Conservation (phyloP, 192 early-diverging fungal genomes). For the Dissophora ornata region DNA sequence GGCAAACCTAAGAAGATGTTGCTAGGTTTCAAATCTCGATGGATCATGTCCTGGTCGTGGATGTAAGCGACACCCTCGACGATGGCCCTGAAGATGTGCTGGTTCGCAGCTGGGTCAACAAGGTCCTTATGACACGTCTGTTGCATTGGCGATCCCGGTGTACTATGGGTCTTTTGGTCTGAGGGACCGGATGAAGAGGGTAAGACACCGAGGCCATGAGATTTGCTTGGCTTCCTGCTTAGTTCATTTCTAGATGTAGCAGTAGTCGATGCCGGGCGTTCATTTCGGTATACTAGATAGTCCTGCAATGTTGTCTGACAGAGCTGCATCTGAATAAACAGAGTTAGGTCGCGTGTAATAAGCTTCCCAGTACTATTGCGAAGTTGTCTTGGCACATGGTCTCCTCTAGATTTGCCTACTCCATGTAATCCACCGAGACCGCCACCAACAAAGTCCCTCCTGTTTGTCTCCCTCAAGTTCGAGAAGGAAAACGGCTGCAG, state of each 20-base stretch:
- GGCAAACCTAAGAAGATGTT: constrained; percentile 73
- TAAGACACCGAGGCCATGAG: constrained; percentile 14
- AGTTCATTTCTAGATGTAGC: constrained; percentile 30
- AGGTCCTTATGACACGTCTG: constrained; percentile 46
- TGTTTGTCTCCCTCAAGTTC: neutral
- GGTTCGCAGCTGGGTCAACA: constrained; percentile 66
- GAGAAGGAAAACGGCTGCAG: constrained; percentile 30
- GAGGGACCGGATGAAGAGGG: neutral
- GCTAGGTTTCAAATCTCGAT: constrained; percentile 80
- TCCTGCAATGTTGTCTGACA: constrained; percentile 81
- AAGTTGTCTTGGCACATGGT: neutral
- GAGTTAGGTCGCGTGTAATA: constrained; percentile 55
- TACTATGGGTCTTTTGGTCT: constrained; percentile 21
- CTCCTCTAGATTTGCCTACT: neutral
- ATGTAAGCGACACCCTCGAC: constrained; percentile 83
- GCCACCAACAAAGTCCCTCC: constrained; percentile 19
- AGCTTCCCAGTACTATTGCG: constrained; percentile 20
- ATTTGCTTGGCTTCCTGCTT: constrained; percentile 4
- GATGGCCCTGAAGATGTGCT: constrained; percentile 78
- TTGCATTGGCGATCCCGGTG: constrained; percentile 22
- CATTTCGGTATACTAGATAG: constrained; percentile 70
- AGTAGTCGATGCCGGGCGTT: constrained; percentile 58
- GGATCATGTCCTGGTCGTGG: constrained; percentile 77
- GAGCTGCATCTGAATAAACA: constrained; percentile 95
- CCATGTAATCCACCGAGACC: constrained; percentile 25